A percentile compares a stretch with the other conserved stretches of the same genome.
These are phyloP conservation scores for Sporothrix dimorphospora DNA, from an alignment of 2,329 filamentous ascomycete genomes.

Conservation along the genomic window DNA sequence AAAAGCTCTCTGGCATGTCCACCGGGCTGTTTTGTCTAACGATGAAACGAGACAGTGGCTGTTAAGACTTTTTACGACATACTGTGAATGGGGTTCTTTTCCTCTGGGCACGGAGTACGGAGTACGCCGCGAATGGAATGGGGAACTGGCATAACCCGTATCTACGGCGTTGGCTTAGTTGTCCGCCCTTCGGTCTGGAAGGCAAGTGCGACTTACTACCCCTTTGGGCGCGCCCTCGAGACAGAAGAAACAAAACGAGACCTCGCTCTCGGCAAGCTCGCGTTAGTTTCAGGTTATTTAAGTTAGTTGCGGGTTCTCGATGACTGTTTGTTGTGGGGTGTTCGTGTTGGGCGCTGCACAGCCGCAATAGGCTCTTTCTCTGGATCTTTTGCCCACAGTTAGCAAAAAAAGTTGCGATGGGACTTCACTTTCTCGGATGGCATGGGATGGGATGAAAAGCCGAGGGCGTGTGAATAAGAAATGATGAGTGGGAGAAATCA, in stretches of 20 bases:
- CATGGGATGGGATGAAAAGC: background rate
- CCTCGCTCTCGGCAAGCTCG: background rate
- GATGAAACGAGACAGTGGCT: background rate
- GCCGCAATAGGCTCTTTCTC: background rate
- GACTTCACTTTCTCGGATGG: background rate
- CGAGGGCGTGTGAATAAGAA: background rate
- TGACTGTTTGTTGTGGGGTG: background rate
- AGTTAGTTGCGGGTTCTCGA: no score
- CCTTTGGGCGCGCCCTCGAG: background rate
- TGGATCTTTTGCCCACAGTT: background rate
- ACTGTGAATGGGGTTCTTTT: background rate
- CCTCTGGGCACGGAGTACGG: background rate
- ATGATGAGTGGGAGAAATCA: no score
- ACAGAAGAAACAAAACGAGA: background rate
- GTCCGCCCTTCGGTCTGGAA: no score
- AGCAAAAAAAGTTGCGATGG: background rate
- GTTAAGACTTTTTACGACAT: background rate
- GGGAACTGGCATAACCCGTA: no score
- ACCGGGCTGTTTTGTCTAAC: background rate
- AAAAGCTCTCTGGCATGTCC: background rate
- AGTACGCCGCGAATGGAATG: background rate
- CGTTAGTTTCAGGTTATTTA: background rate
- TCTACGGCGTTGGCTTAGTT: no score
- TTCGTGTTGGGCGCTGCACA: constrained; percentile 6
- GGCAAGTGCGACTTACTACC: background rate